Percentiles rank a stretch among this genome's conserved stretches.
Conservation (phyloP, 805 yeast genomes). For the Ogataea glucozyma region DNA sequence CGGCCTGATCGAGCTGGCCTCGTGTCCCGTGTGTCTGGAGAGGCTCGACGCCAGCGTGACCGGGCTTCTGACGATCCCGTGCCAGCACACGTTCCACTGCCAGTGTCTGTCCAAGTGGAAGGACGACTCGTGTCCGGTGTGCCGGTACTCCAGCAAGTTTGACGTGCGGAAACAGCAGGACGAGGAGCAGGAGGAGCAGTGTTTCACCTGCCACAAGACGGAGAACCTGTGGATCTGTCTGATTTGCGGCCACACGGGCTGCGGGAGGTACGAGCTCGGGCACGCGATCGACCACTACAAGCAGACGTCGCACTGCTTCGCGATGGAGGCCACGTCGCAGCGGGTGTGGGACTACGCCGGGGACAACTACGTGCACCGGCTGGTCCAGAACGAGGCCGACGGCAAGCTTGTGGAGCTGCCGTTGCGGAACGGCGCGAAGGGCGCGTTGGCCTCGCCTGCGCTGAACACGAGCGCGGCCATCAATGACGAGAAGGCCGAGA, state of each 20-base stretch:
- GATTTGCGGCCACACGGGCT: slow-evolving; percentile 89
- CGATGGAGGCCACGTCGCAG: slow-evolving; percentile 83
- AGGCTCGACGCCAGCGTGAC: slow-evolving; percentile 79
- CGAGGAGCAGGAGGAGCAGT: slow-evolving; percentile 39
- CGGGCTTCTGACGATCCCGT: slow-evolving; percentile 83
- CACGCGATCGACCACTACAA: slow-evolving; percentile 86
- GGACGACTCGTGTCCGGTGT: slow-evolving; percentile 89
- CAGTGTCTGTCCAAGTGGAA: slow-evolving; percentile 85
- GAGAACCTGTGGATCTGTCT: slow-evolving; percentile 85
- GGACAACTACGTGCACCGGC: slow-evolving; percentile 84
- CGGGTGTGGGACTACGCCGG: slow-evolving; percentile 95
- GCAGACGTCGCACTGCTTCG: slow-evolving; percentile 79
- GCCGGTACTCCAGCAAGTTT: slow-evolving; percentile 64
- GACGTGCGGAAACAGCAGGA: slow-evolving; percentile 22
- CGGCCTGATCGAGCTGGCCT: slow-evolving; percentile 64
- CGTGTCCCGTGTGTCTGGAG: slow-evolving; percentile 91
- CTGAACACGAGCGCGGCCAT: slow-evolving; percentile 6
- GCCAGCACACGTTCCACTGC: slow-evolving; percentile 93
- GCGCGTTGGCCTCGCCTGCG: slow-evolving; percentile 11
- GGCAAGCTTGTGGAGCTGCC: slow-evolving; percentile 86
- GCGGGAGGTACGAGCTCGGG: slow-evolving; percentile 82
- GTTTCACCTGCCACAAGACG: slow-evolving; percentile 57
- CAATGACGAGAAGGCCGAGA: slow-evolving; percentile 49
- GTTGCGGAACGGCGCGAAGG: slow-evolving; percentile 28
- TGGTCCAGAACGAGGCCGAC: slow-evolving; percentile 81